Evolutionary conservation across 192 early-diverging fungal genomes (phyloP).

Genomic region (Podila epigama): DNA sequence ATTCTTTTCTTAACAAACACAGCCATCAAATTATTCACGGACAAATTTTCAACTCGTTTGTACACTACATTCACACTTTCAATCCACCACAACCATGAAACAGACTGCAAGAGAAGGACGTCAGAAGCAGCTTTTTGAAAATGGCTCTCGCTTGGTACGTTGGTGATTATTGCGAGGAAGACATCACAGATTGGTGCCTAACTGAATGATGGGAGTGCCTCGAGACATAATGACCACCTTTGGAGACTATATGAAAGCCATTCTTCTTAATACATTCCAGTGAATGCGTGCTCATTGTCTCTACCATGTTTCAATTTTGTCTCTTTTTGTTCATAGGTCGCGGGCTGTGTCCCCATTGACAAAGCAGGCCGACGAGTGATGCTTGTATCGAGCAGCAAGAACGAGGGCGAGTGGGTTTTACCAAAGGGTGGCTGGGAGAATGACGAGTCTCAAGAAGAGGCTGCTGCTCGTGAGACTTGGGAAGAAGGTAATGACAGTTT

Average conservation of each 20-base stretch:
- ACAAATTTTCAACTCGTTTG: background rate
- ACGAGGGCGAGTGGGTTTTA: constrained; percentile 58
- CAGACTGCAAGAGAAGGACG: constrained; percentile 31
- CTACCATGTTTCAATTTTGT: background rate
- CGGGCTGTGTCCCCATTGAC: constrained; percentile 66
- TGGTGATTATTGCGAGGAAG: background rate
- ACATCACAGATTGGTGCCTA: no score
- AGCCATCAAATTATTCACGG: no score
- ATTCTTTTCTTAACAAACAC: no score
- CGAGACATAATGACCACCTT: no score
- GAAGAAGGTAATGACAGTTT: constrained; percentile 58
- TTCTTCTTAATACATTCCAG: no score
- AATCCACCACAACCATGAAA: constrained; percentile 1
- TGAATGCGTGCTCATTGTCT: background rate
- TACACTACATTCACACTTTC: no score
- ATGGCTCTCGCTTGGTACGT: constrained; percentile 39
- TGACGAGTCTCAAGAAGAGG: constrained; percentile 62
- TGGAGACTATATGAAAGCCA: no score
- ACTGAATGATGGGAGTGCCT: no score
- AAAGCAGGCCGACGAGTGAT: constrained; percentile 51
- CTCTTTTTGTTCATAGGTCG: constrained; percentile 39
- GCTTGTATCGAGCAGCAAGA: constrained; percentile 56
- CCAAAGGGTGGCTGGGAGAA: constrained; percentile 74
- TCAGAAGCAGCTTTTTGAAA: constrained; percentile 33
- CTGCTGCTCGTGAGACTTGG: constrained; percentile 67